Evolutionary conservation across 2,329 filamentous ascomycete genomes (phyloP).

Genomic region (Aspergillus nomiae): DNA sequence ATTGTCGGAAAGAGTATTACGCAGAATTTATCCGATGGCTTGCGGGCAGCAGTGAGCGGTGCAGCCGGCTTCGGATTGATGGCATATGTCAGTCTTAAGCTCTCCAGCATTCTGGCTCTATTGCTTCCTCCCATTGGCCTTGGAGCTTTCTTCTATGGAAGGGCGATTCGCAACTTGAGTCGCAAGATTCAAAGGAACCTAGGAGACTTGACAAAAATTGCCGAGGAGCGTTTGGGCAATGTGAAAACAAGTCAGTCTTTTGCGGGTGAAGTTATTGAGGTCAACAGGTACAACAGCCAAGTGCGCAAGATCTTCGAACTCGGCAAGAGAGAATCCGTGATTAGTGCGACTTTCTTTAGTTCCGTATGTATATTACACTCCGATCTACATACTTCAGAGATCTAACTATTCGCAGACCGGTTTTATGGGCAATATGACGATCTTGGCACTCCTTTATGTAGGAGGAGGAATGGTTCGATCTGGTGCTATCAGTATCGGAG

Average conservation of each 20-base stretch:
- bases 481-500: slow-evolving; percentile 84
- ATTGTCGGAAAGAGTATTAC: slow-evolving; percentile 99
- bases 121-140: slow-evolving; percentile 91
- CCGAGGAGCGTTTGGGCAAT: slow-evolving; percentile 95
- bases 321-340: slow-evolving; percentile 81
- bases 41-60: slow-evolving; percentile 86
- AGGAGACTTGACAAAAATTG: slow-evolving; percentile 91
- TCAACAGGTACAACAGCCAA: slow-evolving; percentile 87
- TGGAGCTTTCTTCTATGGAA: slow-evolving; percentile 87
- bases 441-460: slow-evolving; percentile 84
- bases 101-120: slow-evolving; percentile 82
- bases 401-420: slow-evolving; percentile 64
- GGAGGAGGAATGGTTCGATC: slow-evolving; percentile 87
- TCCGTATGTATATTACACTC: slow-evolving; percentile 42
- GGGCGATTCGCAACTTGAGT: slow-evolving; percentile 84
- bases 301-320: slow-evolving; percentile 89
- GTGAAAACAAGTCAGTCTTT: slow-evolving; percentile 97
- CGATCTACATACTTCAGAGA: not conserved
- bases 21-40: slow-evolving; percentile 94
- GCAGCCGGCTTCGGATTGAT: slow-evolving; percentile 87
- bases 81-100: slow-evolving; percentile 90
- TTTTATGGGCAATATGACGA: slow-evolving; percentile 94
- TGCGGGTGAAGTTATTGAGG: slow-evolving; percentile 87
- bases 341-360: slow-evolving; percentile 88
- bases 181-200: slow-evolving; percentile 92